These are phyloP conservation scores for Blastobotrys serpentis DNA, from an alignment of 1,139 yeast genomes.

Conservation along the genomic window DNA sequence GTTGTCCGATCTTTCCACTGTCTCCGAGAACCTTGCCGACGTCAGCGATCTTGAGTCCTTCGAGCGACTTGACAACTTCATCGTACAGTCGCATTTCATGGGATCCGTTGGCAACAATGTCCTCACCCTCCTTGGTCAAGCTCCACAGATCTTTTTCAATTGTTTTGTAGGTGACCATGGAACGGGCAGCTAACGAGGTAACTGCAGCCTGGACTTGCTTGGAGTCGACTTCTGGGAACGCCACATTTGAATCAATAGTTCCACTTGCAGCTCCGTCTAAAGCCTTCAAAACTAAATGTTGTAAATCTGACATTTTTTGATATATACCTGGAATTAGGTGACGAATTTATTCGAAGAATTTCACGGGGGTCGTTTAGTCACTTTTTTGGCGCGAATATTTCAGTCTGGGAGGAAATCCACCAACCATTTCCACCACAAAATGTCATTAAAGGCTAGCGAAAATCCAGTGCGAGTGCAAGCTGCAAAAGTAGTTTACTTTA, in stretches of 20 bases:
- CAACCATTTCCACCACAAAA: neutral
- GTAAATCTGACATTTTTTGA: constrained; percentile 45
- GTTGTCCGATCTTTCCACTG: constrained; percentile 90
- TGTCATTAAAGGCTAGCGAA: neutral
- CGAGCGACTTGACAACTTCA: constrained; percentile 71
- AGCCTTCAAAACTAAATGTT: constrained; percentile 56
- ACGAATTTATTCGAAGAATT: neutral
- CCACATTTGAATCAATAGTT: constrained; percentile 56
- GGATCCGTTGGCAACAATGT: constrained; percentile 75
- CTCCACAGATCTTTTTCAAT: constrained; percentile 75
- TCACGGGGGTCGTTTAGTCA: constrained; percentile 1
- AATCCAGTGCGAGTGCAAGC: too few species aligned
- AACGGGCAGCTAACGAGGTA: constrained; percentile 80
- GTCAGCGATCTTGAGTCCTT: constrained; percentile 79
- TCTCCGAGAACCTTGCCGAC: constrained; percentile 76
- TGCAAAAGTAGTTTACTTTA: too few species aligned
- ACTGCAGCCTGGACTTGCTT: constrained; percentile 70
- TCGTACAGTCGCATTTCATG: constrained; percentile 83
- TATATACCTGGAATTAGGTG: neutral
- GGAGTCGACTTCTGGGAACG: constrained; percentile 53
- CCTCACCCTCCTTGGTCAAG: constrained; percentile 79
- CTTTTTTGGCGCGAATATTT: constrained; percentile 2
- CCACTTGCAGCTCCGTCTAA: constrained; percentile 56
- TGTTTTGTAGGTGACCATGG: constrained; percentile 72
- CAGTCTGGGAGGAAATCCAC: constrained; percentile 6